Evolutionary conservation across 2,329 filamentous ascomycete species (phyloP).

Genomic region (Diaporthe caulivora): DNA sequence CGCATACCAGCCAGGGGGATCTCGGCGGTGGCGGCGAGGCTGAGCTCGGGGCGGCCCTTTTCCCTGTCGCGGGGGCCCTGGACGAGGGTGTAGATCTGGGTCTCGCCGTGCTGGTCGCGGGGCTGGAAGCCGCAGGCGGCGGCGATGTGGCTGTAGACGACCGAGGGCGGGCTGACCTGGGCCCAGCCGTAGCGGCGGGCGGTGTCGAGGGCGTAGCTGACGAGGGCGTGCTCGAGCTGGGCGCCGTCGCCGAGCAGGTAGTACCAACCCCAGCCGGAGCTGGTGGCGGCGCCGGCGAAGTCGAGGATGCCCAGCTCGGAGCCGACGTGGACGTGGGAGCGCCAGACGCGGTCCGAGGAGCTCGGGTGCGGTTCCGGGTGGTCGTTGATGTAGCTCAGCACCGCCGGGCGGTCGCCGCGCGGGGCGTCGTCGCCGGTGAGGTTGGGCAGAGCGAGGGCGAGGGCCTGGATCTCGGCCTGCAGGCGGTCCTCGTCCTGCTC

Average conservation of each 20-base stretch:
- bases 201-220: slow-evolving; percentile 85
- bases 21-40: slow-evolving; percentile 90
- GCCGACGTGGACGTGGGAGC: slow-evolving; percentile 89
- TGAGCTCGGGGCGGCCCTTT: slow-evolving; percentile 75
- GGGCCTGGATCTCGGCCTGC: slow-evolving; percentile 74
- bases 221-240: slow-evolving; percentile 91
- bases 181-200: slow-evolving; percentile 80
- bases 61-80: slow-evolving; percentile 73
- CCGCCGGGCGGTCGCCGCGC: slow-evolving; percentile 70
- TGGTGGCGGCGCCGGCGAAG: slow-evolving; percentile 83
- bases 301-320: slow-evolving; percentile 89
- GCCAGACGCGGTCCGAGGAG: slow-evolving; percentile 63
- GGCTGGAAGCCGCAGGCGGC: slow-evolving; percentile 95
- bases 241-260: slow-evolving; percentile 93
- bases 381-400: slow-evolving; percentile 85
- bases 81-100: slow-evolving; percentile 87
- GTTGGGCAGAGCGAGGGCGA: slow-evolving; percentile 88
- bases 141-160: slow-evolving; percentile 93
- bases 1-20: slow-evolving; percentile 95
- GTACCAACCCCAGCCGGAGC: slow-evolving; percentile 98
- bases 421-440: slow-evolving; percentile 84
- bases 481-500: slow-evolving; percentile 73
- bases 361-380: slow-evolving; percentile 59
- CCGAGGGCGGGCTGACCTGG: slow-evolving; percentile 84
- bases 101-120: slow-evolving; percentile 88